Percentiles rank a stretch among this genome's conserved stretches.
These are phyloP conservation scores for Fragosphaeria purpurea DNA, from an alignment of 2,329 filamentous ascomycete species.

Conservation along the genomic window DNA sequence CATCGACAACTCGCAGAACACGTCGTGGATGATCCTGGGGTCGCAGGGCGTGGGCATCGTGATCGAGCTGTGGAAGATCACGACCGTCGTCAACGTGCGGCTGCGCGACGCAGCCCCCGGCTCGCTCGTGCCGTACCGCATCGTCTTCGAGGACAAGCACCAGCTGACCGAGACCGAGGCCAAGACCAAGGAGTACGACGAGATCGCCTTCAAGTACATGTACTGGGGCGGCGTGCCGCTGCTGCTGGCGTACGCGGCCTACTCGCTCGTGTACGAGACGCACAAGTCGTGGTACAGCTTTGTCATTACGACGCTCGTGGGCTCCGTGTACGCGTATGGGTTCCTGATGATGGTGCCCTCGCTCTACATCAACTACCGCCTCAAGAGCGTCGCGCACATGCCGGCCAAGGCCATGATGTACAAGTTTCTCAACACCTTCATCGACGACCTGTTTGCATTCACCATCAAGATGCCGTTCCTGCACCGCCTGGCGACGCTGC, in stretches of 20 bases:
- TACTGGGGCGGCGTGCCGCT: constrained; percentile 87
- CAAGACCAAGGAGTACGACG: constrained; percentile 97
- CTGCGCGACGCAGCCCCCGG: constrained; percentile 58
- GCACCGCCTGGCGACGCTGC: constrained; percentile 81
- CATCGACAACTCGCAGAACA: constrained; percentile 94
- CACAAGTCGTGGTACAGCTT: constrained; percentile 99
- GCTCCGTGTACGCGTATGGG: constrained; percentile 93
- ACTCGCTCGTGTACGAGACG: constrained; percentile 83
- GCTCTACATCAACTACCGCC: constrained; percentile 97
- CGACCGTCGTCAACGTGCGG: constrained; percentile 84
- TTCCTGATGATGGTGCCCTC: constrained; percentile 99
- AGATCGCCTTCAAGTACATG: constrained; percentile 95
- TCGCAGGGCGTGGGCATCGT: constrained; percentile 75
- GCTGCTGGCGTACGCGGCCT: constrained; percentile 77
- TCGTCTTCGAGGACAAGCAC: constrained; percentile 94
- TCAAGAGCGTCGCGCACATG: constrained; percentile 96
- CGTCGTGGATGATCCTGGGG: constrained; percentile 97
- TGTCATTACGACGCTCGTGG: constrained; percentile 88
- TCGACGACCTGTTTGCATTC: constrained; percentile 96
- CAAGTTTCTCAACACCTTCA: constrained; percentile 98
- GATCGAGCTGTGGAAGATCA: constrained; percentile 82
- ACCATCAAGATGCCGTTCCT: constrained; percentile 98
- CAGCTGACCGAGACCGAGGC: constrained; percentile 89
- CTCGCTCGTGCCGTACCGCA: constrained; percentile 65
- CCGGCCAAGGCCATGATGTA: constrained; percentile 93